Conservation (phyloP, 305 asterid species). For the Salvia sclarea region DNA sequence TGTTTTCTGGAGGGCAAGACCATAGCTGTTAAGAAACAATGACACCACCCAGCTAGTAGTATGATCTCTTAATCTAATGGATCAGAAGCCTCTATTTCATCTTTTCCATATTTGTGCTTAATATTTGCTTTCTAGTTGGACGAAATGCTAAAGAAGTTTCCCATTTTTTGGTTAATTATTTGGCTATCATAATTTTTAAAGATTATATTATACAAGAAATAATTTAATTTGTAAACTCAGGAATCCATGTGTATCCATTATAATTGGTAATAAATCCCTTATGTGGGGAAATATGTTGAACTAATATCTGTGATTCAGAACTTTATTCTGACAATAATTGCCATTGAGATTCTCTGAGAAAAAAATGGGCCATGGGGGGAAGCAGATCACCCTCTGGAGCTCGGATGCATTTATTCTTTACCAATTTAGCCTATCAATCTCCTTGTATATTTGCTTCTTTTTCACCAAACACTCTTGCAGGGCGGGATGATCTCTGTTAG, state of each 20-base stretch:
- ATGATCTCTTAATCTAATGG: too few species aligned
- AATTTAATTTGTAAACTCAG: too few species aligned
- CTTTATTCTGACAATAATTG: conserved; percentile 5
- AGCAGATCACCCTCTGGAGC: conserved; percentile 5
- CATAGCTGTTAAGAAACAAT: neutral
- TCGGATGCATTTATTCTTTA: conserved; percentile 6
- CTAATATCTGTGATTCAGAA: neutral
- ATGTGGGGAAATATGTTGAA: neutral
- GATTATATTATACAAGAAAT: too few species aligned
- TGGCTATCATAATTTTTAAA: too few species aligned
- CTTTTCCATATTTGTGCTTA: too few species aligned
- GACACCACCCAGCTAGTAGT: too few species aligned
- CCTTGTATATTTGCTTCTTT: conserved; percentile 11
- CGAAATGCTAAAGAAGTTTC: too few species aligned
- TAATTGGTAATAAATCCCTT: conserved; percentile 8
- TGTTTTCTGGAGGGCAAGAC: too few species aligned
- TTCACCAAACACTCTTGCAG: conserved; percentile 33
- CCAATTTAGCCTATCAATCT: conserved; percentile 22
- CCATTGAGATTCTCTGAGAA: neutral
- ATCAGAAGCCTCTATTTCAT: too few species aligned
- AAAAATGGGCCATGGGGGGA: neutral
- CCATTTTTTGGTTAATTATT: too few species aligned
- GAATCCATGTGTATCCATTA: neutral
- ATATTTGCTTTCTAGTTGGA: too few species aligned
- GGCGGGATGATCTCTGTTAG: conserved; percentile 39